Percentiles rank a stretch among this genome's conserved stretches.
These are phyloP conservation scores for Castanea sativa DNA, from an alignment of 306 rosid genomes.

Conservation along the genomic window DNA sequence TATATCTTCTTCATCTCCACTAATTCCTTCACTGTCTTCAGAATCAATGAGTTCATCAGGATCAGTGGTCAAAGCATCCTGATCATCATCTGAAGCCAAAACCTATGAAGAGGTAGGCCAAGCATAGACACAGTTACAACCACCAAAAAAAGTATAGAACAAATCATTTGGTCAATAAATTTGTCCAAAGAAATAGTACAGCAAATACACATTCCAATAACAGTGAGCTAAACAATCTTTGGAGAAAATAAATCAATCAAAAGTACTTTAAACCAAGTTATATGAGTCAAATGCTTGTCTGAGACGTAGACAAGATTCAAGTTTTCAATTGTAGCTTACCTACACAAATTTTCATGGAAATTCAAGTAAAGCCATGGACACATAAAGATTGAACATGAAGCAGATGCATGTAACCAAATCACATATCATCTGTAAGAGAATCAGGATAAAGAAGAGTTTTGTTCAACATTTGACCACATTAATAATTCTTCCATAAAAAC, in stretches of 20 bases:
- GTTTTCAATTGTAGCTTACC: not conserved
- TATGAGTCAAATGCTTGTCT: not conserved
- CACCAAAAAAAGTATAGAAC: conserved; percentile 29
- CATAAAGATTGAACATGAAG: not conserved
- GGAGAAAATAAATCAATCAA: not conserved
- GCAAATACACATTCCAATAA: not conserved
- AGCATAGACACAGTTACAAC: conserved; percentile 18
- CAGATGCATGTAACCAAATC: not conserved
- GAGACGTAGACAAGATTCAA: not conserved
- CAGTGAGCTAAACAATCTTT: not conserved
- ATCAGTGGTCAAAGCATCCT: conserved; percentile 97
- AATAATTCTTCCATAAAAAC: not conserved
- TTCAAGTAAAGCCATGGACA: not conserved
- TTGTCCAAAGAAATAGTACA: not conserved
- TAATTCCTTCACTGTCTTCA: conserved; percentile 94
- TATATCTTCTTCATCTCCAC: conserved; percentile 98
- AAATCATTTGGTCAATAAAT: not conserved
- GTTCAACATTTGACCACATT: not conserved
- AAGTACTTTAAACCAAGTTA: not conserved
- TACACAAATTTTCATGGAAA: not conserved
- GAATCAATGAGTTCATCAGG: conserved; percentile 95
- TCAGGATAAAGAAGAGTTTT: not conserved
- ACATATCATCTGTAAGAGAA: not conserved
- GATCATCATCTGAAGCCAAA: conserved; percentile 95
- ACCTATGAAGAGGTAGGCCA: conserved; percentile 51